Base-by-base conservation (phyloP, 352 stramenopile genomes). In the Blastocystis sp. region DNA sequence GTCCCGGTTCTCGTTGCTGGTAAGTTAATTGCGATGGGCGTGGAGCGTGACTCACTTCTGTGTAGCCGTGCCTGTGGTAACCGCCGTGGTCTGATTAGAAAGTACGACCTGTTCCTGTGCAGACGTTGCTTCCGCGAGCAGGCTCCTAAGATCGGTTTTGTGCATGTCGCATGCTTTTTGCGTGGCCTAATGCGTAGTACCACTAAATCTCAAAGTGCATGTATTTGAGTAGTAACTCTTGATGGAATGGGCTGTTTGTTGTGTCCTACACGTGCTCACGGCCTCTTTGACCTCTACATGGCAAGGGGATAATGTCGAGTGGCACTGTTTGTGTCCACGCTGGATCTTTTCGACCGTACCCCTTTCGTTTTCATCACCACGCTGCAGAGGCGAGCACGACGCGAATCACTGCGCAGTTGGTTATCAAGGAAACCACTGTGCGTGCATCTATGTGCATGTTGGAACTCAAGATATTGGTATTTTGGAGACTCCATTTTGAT, bases 41-140 rank as follows among this genome's bases (percentile, higher is more conserved):
- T 90, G 6, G 38, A 17, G 84, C 2, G 48, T 57, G 48, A 57
- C 48, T 57, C 48, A 57, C 21, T 45, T n/a, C 79, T 42, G 21
- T 69, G 57, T 80, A 89, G 94, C 93, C 93, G 93, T 89, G 92
- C 94, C 89, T 96, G 94, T 92, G 92, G 94, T 90, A 95, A 93
- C 69, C 95, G 93, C 77, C 92, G 93, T 92, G 94, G 93, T 91
- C 90, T 98, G 78, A 98, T 98, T 92, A 93, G 94, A 91, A 98
- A 98, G 93, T 98, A 98, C 92, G 91, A 94, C 91, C 91, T 98
- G 89, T 95, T 96, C 91, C 97, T 97, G 93, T 98, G 95, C 94
- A 94, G 95, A 91, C 94, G 95, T 89, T 98, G 95, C 93, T 98
- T 98, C 93, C 93, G 94, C 78, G 94, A 97, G 91, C 93, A 94